phyloP scores from a whole-genome alignment of 176 grass and related monocot genomes.

The Aegilops speltoides region DNA sequence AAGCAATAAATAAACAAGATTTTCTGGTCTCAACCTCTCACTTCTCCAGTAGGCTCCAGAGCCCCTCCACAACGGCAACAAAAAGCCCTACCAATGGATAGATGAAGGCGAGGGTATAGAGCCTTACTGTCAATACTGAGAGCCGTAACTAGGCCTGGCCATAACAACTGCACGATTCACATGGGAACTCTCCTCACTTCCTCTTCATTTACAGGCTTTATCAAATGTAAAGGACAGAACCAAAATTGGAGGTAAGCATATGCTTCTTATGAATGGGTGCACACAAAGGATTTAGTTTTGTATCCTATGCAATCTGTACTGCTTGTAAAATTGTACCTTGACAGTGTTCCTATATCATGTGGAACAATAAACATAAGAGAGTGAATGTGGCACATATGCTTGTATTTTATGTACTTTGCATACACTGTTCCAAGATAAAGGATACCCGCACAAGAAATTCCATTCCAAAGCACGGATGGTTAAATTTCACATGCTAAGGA shows the following conservation, averaged over 20 bases:
- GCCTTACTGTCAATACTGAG: background rate
- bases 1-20: background rate
- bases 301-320: background rate
- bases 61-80: background rate
- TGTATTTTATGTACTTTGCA: slow-evolving; percentile 17
- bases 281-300: background rate
- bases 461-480: background rate
- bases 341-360: background rate
- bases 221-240: background rate
- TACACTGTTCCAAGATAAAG: slow-evolving; percentile 1
- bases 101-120: background rate
- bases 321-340: background rate
- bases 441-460: background rate
- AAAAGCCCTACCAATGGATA: background rate
- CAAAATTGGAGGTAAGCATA: background rate
- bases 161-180: slow-evolving; percentile 5
- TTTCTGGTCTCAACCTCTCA: background rate
- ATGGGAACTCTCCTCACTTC: background rate
- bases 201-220: background rate
- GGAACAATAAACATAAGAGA: background rate
- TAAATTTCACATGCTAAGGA: slow-evolving; percentile 2
- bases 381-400: background rate
- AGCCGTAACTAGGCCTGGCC: background rate
- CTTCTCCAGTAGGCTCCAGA: background rate
- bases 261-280: background rate